These are phyloP conservation scores for Aaosphaeria pasadenensis DNA, from an alignment of 2,329 filamentous ascomycete species.

Conservation along the genomic window DNA sequence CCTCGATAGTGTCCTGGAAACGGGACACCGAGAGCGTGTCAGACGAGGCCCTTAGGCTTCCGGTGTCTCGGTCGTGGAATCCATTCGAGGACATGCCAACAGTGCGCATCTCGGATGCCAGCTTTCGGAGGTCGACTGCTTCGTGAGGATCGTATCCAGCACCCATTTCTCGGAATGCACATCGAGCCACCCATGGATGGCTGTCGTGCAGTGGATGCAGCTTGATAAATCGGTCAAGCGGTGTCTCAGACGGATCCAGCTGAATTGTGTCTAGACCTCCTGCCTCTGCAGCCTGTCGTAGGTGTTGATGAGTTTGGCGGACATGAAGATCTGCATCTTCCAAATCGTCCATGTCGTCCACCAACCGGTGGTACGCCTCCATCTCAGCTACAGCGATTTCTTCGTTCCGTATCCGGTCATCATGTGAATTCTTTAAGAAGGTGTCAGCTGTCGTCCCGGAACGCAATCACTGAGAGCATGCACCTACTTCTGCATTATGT, in stretches of 20 bases:
- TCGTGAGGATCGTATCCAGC: slow-evolving; percentile 15
- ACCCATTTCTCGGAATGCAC: slow-evolving; percentile 5
- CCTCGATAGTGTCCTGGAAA: slow-evolving; percentile 5
- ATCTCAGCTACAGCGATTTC: neutral
- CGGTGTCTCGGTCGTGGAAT: slow-evolving; percentile 9
- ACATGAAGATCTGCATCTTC: slow-evolving; percentile 4
- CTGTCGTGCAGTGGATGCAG: slow-evolving; percentile 5
- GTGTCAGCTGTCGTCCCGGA: neutral
- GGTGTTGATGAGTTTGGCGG: neutral
- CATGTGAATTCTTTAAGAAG: neutral
- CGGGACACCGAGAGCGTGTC: slow-evolving; percentile 22
- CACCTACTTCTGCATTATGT: slow-evolving; percentile 27
- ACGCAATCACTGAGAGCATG: neutral
- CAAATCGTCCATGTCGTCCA: neutral
- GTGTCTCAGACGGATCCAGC: neutral
- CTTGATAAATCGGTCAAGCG: neutral
- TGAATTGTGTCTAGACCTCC: neutral
- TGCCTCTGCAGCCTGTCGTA: neutral
- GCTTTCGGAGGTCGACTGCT: slow-evolving; percentile 17
- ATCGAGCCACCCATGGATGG: slow-evolving; percentile 12
- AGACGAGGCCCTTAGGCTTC: slow-evolving; percentile 29
- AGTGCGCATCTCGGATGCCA: slow-evolving; percentile 21
- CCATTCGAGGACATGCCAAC: slow-evolving; percentile 4
- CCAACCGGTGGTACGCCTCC: neutral
- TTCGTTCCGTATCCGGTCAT: neutral